phyloP scores from a whole-genome alignment of 179 eudicot genomes.

The Pouteria campechiana region DNA sequence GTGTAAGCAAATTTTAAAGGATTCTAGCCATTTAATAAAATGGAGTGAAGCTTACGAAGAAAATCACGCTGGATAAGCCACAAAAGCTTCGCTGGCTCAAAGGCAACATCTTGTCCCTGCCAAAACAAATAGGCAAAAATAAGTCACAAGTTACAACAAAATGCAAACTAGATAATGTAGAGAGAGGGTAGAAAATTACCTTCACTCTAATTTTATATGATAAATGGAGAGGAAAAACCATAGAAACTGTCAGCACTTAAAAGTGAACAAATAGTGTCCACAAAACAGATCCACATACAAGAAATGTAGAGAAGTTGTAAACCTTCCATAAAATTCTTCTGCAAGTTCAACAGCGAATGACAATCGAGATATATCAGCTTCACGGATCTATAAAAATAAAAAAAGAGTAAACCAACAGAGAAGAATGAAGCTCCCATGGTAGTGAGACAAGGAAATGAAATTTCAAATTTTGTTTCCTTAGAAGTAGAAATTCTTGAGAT shows the following conservation, averaged over 20 bases:
- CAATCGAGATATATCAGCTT: constrained; percentile 92
- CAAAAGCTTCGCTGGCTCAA: constrained; percentile 92
- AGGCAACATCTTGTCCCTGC: constrained; percentile 95
- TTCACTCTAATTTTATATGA: not conserved
- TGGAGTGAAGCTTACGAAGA: constrained; percentile 76
- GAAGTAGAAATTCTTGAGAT: no score
- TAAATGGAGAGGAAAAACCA: not conserved
- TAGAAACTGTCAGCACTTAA: not conserved
- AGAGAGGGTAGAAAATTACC: not conserved
- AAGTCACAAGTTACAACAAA: not conserved
- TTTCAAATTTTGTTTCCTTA: no score
- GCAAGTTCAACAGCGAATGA: constrained; percentile 99
- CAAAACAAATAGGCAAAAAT: constrained; percentile 2
- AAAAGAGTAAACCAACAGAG: not conserved
- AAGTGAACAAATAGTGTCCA: no score
- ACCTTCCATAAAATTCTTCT: constrained; percentile 98
- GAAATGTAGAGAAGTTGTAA: constrained; percentile 11
- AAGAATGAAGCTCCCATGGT: not conserved
- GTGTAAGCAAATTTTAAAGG: no score
- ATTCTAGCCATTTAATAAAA: no score
- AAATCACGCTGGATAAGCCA: constrained; percentile 99
- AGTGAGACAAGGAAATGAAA: no score
- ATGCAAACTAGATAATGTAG: no score
- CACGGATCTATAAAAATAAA: constrained; percentile 51
- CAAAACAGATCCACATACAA: constrained; percentile 11